These are phyloP conservation scores for Xylaria sp. DNA, from an alignment of 2,329 filamentous ascomycete genomes.

Conservation along the genomic window DNA sequence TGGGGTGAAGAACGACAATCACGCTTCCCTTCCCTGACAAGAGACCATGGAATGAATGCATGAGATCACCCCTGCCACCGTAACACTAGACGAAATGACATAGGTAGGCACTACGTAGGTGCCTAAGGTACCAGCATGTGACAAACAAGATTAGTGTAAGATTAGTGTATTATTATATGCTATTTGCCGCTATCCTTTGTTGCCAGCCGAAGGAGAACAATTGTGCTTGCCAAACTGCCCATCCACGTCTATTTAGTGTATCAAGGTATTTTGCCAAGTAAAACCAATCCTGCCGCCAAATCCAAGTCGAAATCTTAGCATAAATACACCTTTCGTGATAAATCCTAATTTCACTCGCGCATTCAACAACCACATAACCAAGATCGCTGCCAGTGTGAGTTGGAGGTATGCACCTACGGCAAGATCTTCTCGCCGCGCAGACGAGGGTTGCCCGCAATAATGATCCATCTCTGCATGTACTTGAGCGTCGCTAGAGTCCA, in stretches of 20 bases:
- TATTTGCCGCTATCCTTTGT: constrained; percentile 1
- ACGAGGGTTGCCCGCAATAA: constrained; percentile 18
- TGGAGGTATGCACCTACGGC: background rate
- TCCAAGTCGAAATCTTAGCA: background rate
- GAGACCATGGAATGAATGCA: constrained; percentile 8
- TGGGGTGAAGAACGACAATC: constrained; percentile 22
- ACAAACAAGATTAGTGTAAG: background rate
- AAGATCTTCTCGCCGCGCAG: constrained; percentile 20
- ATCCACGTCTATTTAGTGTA: constrained; percentile 11
- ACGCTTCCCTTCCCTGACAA: constrained; percentile 10
- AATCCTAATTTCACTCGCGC: background rate
- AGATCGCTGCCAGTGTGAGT: background rate
- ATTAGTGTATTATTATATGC: constrained; percentile 9
- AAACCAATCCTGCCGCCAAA: background rate
- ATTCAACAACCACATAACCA: background rate
- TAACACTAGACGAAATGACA: background rate
- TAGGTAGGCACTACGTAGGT: background rate
- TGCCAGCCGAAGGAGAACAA: constrained; percentile 11
- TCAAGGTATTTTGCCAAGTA: constrained; percentile 17
- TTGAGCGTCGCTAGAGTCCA: constrained; percentile 52
- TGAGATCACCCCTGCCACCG: constrained; percentile 25
- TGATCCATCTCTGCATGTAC: constrained; percentile 30
- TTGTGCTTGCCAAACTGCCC: constrained; percentile 25
- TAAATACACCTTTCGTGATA: background rate
- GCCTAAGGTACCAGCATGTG: constrained; percentile 7